These are phyloP conservation scores for Fusarium avenaceum DNA, from an alignment of 2,329 filamentous ascomycete species.

Conservation along the genomic window DNA sequence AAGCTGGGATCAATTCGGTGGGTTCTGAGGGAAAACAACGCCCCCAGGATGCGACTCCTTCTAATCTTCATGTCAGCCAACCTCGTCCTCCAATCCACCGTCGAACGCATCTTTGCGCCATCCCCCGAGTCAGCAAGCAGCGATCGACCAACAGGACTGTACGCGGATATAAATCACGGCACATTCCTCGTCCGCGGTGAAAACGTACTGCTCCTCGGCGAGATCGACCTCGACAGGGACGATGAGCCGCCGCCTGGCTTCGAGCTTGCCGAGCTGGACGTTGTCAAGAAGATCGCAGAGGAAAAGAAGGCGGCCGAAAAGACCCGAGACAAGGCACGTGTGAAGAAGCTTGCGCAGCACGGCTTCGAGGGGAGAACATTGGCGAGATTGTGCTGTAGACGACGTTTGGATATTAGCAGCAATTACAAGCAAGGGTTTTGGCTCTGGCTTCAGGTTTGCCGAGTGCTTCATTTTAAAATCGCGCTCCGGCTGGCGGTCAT, in stretches of 20 bases:
- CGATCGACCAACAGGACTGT: slow-evolving; percentile 65
- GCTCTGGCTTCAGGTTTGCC: slow-evolving; percentile 15
- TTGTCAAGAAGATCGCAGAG: slow-evolving; percentile 80
- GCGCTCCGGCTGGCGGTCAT: slow-evolving; percentile 47
- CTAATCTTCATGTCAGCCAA: slow-evolving; percentile 74
- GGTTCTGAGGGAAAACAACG: slow-evolving; percentile 45
- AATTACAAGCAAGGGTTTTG: slow-evolving; percentile 12
- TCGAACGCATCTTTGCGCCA: slow-evolving; percentile 85
- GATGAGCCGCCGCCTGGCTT: slow-evolving; percentile 86
- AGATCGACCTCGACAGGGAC: slow-evolving; percentile 97
- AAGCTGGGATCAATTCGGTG: slow-evolving; percentile 99
- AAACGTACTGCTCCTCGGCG: slow-evolving; percentile 94
- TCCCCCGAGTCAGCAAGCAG: slow-evolving; percentile 59
- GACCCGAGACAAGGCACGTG: slow-evolving; percentile 77
- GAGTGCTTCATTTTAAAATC: background rate
- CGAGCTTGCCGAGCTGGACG: slow-evolving; percentile 72
- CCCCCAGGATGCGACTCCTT: slow-evolving; percentile 12
- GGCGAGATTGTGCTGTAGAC: slow-evolving; percentile 77
- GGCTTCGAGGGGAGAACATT: slow-evolving; percentile 89
- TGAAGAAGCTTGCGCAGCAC: slow-evolving; percentile 78
- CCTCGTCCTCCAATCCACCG: slow-evolving; percentile 91
- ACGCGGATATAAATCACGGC: slow-evolving; percentile 86
- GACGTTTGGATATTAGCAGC: slow-evolving; percentile 20
- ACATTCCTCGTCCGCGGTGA: slow-evolving; percentile 94
- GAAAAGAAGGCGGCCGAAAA: slow-evolving; percentile 78